A percentile compares a stretch with the other conserved stretches of the same genome.
These are phyloP conservation scores for Plasmodium gonderi DNA, from an alignment of 169 alveolate genomes.

Conservation along the genomic window DNA sequence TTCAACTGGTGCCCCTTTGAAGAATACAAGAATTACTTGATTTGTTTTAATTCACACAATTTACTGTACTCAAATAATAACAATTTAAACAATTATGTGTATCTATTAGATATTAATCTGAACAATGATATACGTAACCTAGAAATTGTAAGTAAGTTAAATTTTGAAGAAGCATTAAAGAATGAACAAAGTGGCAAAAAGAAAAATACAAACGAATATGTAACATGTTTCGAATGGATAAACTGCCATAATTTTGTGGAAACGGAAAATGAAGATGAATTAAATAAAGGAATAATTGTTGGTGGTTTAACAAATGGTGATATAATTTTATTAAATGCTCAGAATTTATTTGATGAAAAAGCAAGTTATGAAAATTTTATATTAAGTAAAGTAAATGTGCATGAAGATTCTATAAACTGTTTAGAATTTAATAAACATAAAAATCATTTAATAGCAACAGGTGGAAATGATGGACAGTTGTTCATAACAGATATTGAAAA, in stretches of 20 bases:
- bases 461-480: constrained; percentile 81
- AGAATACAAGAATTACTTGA: constrained; percentile 54
- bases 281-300: constrained; percentile 57
- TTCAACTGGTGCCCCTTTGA: constrained; percentile 76
- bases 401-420: constrained; percentile 74
- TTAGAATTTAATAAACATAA: constrained; percentile 78
- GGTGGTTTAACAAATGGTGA: constrained; percentile 75
- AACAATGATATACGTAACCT: constrained; percentile 31
- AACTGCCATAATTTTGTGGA: constrained; percentile 46
- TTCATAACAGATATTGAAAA: constrained; percentile 77
- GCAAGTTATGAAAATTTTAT: constrained; percentile 33
- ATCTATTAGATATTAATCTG: constrained; percentile 59
- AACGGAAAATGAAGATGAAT: constrained; percentile 11
- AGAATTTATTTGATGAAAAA: constrained; percentile 22
- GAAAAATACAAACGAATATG: constrained; percentile 31
- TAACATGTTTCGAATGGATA: constrained; percentile 72
- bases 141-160: constrained; percentile 64
- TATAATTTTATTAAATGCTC: constrained; percentile 39
- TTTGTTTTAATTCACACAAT: constrained; percentile 63
- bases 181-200: constrained; percentile 2
- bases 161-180: constrained; percentile 64
- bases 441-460: constrained; percentile 78
- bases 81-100: constrained; percentile 46
- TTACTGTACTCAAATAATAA: constrained; percentile 41
- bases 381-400: constrained; percentile 66